Percentiles rank a stretch among this genome's conserved stretches.
Evolutionary conservation across 2,329 filamentous ascomycete species (phyloP).

Genomic region (Talaromyces amestolkiae): DNA sequence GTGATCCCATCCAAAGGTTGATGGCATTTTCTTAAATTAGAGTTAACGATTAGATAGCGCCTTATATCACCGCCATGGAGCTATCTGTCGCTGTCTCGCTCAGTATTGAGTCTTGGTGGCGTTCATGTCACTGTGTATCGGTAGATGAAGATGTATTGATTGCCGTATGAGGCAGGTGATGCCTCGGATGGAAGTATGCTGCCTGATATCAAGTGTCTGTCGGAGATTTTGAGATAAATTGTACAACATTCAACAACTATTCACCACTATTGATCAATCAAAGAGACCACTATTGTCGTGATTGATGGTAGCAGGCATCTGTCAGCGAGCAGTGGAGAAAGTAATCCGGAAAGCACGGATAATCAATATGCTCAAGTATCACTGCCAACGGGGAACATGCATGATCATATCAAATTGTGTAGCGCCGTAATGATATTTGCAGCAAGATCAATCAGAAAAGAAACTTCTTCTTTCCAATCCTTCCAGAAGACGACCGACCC

Average conservation of each 20-base stretch:
- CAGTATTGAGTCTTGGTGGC: background rate
- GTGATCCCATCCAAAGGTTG: constrained; percentile 9
- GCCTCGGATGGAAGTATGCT: background rate
- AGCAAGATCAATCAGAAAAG: background rate
- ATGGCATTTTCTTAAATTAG: background rate
- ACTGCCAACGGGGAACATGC: background rate
- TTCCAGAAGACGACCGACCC: background rate
- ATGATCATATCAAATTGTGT: background rate
- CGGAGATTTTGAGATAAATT: background rate
- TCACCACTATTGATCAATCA: background rate
- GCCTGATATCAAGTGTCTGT: background rate
- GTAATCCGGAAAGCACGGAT: background rate
- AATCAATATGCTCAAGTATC: background rate
- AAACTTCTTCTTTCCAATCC: constrained; percentile 4
- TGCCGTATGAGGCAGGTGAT: background rate
- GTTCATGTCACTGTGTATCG: background rate
- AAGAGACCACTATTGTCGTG: background rate
- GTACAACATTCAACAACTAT: background rate
- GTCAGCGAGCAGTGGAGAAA: background rate
- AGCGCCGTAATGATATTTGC: background rate
- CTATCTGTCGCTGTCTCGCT: background rate
- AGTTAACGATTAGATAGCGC: background rate
- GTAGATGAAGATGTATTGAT: background rate
- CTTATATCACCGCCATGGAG: constrained; percentile 5
- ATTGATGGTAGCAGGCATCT: no score